A percentile compares a stretch with the other conserved stretches of the same genome.
These are phyloP conservation scores for Chlamydomonas sp. DNA, from an alignment of 139 green algal genomes.

Conservation along the genomic window DNA sequence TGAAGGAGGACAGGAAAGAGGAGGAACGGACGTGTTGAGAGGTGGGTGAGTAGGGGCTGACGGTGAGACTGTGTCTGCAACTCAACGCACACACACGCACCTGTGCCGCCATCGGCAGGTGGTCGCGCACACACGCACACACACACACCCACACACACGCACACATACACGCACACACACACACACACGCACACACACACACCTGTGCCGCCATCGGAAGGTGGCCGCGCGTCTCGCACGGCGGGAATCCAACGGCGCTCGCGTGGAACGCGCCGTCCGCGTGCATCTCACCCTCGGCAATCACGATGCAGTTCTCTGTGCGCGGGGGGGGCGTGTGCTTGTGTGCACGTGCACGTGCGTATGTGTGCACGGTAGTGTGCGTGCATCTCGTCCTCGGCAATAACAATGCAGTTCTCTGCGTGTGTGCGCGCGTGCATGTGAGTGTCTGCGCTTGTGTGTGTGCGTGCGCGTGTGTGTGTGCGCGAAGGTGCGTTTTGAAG, in stretches of 20 bases:
- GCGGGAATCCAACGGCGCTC: slow-evolving; percentile 60
- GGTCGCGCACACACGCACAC: slow-evolving; percentile 18
- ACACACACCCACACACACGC: no score
- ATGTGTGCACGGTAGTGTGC: background rate
- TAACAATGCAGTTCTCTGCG: background rate
- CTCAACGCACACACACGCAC: slow-evolving; percentile 8
- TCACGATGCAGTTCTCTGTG: slow-evolving; percentile 80
- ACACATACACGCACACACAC: background rate
- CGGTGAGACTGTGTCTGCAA: background rate
- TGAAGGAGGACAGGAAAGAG: no score
- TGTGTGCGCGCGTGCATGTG: background rate
- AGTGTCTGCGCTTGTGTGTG: background rate
- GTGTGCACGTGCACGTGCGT: background rate
- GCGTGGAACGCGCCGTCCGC: slow-evolving; percentile 62
- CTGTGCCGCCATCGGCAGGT: slow-evolving; percentile 44
- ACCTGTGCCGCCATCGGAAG: slow-evolving; percentile 45
- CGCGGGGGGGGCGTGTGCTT: background rate
- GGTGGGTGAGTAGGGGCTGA: background rate
- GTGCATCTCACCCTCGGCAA: slow-evolving; percentile 68
- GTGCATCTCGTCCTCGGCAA: no score
- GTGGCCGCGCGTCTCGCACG: slow-evolving; percentile 49
- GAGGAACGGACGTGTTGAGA: background rate
- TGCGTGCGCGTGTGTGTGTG: background rate
- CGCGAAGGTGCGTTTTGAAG: background rate
- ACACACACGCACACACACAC: background rate